phyloP scores from a whole-genome alignment of 139 green algal species.

The Coccomyxa sp. region DNA sequence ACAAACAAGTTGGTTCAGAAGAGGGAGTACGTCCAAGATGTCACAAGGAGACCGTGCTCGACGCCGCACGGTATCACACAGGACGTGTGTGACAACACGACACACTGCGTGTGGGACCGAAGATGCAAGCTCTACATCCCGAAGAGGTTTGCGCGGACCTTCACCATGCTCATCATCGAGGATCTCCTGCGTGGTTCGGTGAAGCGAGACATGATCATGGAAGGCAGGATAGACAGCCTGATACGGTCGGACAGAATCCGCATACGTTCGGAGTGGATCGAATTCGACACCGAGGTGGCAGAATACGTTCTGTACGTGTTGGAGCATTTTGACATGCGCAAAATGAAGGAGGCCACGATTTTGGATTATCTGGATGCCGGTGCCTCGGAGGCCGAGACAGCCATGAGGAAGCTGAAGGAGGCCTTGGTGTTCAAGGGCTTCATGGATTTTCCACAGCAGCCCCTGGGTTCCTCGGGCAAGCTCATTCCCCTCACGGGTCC shows the following conservation, averaged over 20 bases:
- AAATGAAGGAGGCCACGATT: background rate
- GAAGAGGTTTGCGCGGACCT: background rate
- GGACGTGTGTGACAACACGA: background rate
- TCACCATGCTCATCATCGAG: background rate
- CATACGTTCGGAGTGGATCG: background rate
- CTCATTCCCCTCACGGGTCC: background rate
- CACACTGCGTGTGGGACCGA: background rate
- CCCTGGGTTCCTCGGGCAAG: background rate
- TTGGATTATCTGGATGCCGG: background rate
- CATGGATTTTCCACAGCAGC: background rate
- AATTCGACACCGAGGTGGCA: background rate
- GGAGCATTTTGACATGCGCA: background rate
- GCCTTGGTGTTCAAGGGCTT: background rate
- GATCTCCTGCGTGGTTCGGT: background rate
- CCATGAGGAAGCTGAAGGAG: background rate
- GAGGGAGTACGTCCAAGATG: background rate
- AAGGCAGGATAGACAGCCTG: background rate
- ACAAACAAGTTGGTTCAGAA: background rate
- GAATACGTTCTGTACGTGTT: constrained; percentile 1
- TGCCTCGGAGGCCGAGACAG: background rate
- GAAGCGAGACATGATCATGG: background rate
- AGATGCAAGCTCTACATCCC: background rate
- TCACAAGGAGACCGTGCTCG: background rate
- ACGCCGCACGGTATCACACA: background rate
- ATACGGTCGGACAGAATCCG: background rate